These are phyloP conservation scores for Penicillium riverlandense DNA, from an alignment of 495 filamentous ascomycete species.

Conservation along the genomic window DNA sequence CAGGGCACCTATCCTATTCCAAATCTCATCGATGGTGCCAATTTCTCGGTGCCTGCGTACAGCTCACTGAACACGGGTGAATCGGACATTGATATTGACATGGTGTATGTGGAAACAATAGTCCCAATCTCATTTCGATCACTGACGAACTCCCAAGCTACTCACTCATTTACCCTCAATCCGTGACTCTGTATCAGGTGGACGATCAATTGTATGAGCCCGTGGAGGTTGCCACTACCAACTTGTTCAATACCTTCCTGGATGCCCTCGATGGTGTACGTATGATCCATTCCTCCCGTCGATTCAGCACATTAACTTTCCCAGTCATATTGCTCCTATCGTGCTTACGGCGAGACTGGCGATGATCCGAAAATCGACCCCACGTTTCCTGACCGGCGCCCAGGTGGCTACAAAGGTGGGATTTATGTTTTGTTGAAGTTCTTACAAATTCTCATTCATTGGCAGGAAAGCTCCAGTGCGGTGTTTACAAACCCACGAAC, in stretches of 20 bases:
- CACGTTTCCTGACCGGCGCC: conserved; percentile 46
- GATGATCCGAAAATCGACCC: conserved; percentile 37
- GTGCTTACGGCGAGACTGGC: conserved; percentile 40
- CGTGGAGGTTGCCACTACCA: conserved; percentile 27
- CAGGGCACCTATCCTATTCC: conserved; percentile 35
- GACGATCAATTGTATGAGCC: conserved; percentile 43
- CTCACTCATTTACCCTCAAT: conserved; percentile 46
- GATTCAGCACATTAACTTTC: not conserved
- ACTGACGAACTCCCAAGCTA: conserved; percentile 11
- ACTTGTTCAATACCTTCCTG: conserved; percentile 43
- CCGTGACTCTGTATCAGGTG: conserved; percentile 47
- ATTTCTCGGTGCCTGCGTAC: conserved; percentile 21
- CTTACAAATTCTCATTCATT: not conserved
- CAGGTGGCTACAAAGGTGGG: conserved; percentile 46
- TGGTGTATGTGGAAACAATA: conserved; percentile 18
- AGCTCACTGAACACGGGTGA: conserved; percentile 27
- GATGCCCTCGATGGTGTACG: conserved; percentile 49
- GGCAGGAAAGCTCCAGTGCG: conserved; percentile 46
- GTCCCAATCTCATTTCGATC: not conserved
- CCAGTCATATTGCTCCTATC: conserved; percentile 22
- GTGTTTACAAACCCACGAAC: conserved; percentile 52
- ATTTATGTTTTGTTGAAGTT: not conserved
- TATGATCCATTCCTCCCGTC: not conserved
- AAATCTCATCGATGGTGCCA: conserved; percentile 35
- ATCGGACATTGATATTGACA: conserved; percentile 42